Evolutionary conservation across 345 rosid genomes (phyloP).

Genomic region (Salix exigua): DNA sequence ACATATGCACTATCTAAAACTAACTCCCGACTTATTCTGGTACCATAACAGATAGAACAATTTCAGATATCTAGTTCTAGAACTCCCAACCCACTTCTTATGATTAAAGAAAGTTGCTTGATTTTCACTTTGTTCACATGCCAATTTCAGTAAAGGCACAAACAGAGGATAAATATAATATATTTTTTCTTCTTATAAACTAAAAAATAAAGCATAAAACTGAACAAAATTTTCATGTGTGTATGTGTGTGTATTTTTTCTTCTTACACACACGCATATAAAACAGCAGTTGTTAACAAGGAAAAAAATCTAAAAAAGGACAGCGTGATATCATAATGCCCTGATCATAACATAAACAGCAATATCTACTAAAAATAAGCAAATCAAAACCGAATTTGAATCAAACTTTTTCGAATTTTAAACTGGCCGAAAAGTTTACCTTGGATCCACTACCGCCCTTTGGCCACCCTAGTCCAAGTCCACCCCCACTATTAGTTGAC

Average conservation of each 20-base stretch:
- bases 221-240: too few species aligned
- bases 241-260: too few species aligned
- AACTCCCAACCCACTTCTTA: not conserved
- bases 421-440: slow-evolving; percentile 24
- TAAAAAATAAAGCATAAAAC: not conserved
- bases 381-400: not conserved
- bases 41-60: not conserved
- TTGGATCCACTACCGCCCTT: slow-evolving; percentile 67
- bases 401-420: not conserved
- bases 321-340: not conserved
- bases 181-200: not conserved
- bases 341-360: not conserved
- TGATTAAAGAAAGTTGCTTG: not conserved
- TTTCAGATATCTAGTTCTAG: not conserved
- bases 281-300: not conserved
- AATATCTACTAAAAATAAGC: not conserved
- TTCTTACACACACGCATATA: too few species aligned
- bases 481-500: slow-evolving; percentile 54
- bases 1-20: not conserved
- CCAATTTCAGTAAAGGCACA: not conserved
- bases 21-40: not conserved
- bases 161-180: not conserved
- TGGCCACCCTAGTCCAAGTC: slow-evolving; percentile 75
- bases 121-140: not conserved
- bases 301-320: not conserved